Conservation (phyloP, 1,139 yeast species). For the Yamadazyma aaseri region DNA sequence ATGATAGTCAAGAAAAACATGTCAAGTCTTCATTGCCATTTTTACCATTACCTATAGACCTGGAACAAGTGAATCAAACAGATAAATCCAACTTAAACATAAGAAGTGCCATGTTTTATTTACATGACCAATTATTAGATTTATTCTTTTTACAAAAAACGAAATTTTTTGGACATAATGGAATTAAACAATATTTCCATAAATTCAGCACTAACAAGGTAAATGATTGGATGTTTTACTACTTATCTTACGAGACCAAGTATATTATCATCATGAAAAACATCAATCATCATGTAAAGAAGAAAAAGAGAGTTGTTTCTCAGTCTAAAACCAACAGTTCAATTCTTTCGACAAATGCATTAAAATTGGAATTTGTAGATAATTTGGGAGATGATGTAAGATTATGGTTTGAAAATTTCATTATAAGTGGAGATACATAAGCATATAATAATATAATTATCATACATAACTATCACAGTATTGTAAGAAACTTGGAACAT, state of each 20-base stretch:
- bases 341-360: slow-evolving; percentile 21
- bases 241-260: slow-evolving; percentile 29
- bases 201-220: slow-evolving; percentile 39
- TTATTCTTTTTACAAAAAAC: slow-evolving; percentile 29
- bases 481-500: slow-evolving; percentile 60
- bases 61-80: slow-evolving; percentile 12
- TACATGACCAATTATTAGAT: slow-evolving; percentile 41
- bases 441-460: neutral
- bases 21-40: slow-evolving; percentile 43
- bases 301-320: slow-evolving; percentile 12
- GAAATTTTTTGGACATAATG: slow-evolving; percentile 22
- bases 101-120: slow-evolving; percentile 33
- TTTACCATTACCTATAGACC: slow-evolving; percentile 24
- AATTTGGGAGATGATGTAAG: slow-evolving; percentile 47
- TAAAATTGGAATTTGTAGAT: slow-evolving; percentile 39
- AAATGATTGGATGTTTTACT: slow-evolving; percentile 49
- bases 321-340: slow-evolving; percentile 15
- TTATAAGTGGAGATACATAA: slow-evolving; percentile 20
- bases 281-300: slow-evolving; percentile 23
- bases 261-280: slow-evolving; percentile 39
- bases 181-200: slow-evolving; percentile 39
- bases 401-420: slow-evolving; percentile 37
- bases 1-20: slow-evolving; percentile 24
- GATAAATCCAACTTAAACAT: slow-evolving; percentile 13
- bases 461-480: slow-evolving; percentile 32